Conservation (phyloP, 2,329 filamentous ascomycete species). For the Claviceps fusiformis region DNA sequence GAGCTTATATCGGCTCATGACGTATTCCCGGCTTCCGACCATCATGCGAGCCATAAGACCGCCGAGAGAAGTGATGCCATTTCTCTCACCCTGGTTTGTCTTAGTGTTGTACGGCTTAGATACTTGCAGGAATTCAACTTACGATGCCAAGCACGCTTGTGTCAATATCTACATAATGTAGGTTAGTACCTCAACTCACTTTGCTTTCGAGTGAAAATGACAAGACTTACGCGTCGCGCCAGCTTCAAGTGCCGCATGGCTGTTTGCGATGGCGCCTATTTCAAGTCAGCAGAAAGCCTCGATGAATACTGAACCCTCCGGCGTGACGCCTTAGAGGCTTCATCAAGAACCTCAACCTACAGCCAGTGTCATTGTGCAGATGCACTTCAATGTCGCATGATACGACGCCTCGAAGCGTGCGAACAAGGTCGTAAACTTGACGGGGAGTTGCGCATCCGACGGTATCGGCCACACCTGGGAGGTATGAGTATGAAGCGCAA, state of each 20-base stretch:
- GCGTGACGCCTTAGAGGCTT: neutral
- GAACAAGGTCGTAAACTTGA: constrained; percentile 78
- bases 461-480: constrained; percentile 62
- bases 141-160: constrained; percentile 6
- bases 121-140: neutral
- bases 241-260: constrained; percentile 73
- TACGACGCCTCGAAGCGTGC: constrained; percentile 49
- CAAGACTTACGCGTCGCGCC: constrained; percentile 49
- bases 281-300: constrained; percentile 21
- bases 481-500: neutral
- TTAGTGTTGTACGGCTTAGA: neutral
- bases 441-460: constrained; percentile 77
- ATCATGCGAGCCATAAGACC: constrained; percentile 22
- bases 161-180: constrained; percentile 3
- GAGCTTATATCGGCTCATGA: constrained; percentile 50
- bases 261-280: constrained; percentile 63
- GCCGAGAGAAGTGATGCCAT: constrained; percentile 8
- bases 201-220: too few relatives aligned
- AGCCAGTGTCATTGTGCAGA: constrained; percentile 27
- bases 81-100: constrained; percentile 4
- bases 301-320: neutral
- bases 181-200: neutral
- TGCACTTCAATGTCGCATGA: constrained; percentile 70
- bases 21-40: constrained; percentile 8
- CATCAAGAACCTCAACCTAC: neutral